Base-by-base conservation (phyloP, 2,329 filamentous ascomycete species). In the Talaromyces sp. region DNA sequence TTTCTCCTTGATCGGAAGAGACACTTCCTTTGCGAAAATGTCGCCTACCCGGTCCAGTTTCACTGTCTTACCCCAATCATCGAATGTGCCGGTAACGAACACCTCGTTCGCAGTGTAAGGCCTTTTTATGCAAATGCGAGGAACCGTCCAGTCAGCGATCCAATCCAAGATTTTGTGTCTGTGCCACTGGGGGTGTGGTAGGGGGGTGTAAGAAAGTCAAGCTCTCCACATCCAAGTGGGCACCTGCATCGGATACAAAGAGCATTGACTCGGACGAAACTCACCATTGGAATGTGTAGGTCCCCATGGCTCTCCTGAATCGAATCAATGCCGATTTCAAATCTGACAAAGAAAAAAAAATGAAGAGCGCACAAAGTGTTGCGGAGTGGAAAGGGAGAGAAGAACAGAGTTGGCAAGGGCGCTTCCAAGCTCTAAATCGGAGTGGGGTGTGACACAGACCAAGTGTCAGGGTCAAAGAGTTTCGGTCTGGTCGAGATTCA, bases 81-180 rank as follows among this genome's bases (percentile, higher is more conserved):
- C 93, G 71, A 97, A 97, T 58, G 90, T 93, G 71, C 94, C 94
- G 36, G 93, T 97, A 65, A 97, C 94, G 75, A 88, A 93, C 73
- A 97, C 93, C 71, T 95, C 89, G 63, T 86, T 82, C 70, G 89
- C 92, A 65, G 86, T 80, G 73, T 94, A 87, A 70, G 88, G 85
- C 93, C 93, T 97, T 27, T n/a, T 76, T 63, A 68, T 57, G 62
- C 54, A 47, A 57, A 68, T 59, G 64, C 56, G 56, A 67, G 53
- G 55, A 56, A 47, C 54, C 58, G 61, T 60, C 53, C 57, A 51
- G 67, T 70, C 58, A 71, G 68, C 59, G 49, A 57, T 51, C 51
- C 39, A 63, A 59, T 64, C 37, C 51, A 43, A 37, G 33, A 54
- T 37, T 37, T 33, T 39, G 22, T 37, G 45, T 51, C 42, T 51